These are phyloP conservation scores for Hanseniaspora taiwanica DNA, from an alignment of 805 yeast genomes.

Conservation along the genomic window DNA sequence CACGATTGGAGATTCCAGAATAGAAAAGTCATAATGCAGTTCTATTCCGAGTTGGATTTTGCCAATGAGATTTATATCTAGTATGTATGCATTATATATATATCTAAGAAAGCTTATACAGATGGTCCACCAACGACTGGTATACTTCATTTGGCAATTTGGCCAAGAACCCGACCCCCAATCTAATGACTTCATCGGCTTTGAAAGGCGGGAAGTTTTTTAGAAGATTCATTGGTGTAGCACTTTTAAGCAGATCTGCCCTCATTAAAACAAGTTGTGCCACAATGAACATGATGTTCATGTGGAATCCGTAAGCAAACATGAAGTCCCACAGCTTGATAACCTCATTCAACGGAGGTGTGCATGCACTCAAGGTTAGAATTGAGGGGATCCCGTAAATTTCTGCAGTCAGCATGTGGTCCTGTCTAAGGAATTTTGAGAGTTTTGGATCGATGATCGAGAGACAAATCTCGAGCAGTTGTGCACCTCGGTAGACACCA, in stretches of 20 bases:
- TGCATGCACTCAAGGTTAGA: constrained; percentile 74
- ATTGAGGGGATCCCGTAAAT: constrained; percentile 79
- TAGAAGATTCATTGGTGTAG: constrained; percentile 57
- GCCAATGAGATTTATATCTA: constrained; percentile 4
- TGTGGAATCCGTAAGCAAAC: constrained; percentile 82
- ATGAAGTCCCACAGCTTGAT: constrained; percentile 79
- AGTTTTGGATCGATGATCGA: constrained; percentile 62
- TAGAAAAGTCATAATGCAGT: constrained; percentile 22
- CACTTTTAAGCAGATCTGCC: constrained; percentile 40
- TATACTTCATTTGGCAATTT: constrained; percentile 57
- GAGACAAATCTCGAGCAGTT: constrained; percentile 61
- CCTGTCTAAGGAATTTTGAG: constrained; percentile 31
- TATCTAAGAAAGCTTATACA: constrained; percentile 9
- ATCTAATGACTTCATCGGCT: constrained; percentile 60
- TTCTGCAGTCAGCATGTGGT: constrained; percentile 54
- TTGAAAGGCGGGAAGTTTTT: constrained; percentile 61
- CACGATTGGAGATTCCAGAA: constrained; percentile 60
- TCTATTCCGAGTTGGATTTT: constrained; percentile 4
- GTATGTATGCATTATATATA: constrained; percentile 2
- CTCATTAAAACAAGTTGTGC: constrained; percentile 70
- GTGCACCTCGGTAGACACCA: constrained; percentile 61
- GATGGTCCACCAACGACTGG: constrained; percentile 20
- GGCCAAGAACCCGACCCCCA: constrained; percentile 69
- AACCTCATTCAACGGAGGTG: constrained; percentile 69
- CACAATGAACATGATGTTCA: constrained; percentile 72